Percentiles rank a stretch among this genome's conserved stretches.
phyloP scores from a whole-genome alignment of 139 green algal genomes.

The Picochlorum sp. region DNA sequence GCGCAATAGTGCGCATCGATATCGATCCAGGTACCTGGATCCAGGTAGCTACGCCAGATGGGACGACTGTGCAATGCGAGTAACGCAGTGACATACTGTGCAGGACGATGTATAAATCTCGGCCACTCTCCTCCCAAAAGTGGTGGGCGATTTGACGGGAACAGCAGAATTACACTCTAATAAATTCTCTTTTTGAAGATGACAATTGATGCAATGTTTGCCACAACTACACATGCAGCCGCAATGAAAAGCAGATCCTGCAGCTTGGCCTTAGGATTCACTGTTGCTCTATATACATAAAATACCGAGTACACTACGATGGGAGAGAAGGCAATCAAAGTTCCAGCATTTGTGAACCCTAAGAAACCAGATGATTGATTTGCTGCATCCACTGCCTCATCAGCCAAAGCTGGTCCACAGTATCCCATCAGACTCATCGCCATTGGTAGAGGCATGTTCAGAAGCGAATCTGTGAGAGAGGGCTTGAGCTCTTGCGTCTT shows the following conservation, averaged over 20 bases:
- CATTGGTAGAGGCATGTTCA: neutral
- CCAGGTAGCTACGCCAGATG: too few species aligned
- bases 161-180: neutral
- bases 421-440: neutral
- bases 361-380: neutral
- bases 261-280: conserved; percentile 19
- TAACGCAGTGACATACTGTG: too few species aligned
- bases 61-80: too few species aligned
- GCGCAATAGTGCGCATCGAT: too few species aligned
- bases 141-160: too few species aligned
- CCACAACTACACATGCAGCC: conserved; percentile 5
- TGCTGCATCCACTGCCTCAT: conserved; percentile 8
- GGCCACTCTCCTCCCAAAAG: too few species aligned
- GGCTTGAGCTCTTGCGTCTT: neutral
- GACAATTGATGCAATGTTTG: conserved; percentile 15
- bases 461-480: neutral
- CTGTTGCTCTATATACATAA: conserved; percentile 12
- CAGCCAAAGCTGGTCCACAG: conserved; percentile 5
- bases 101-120: too few species aligned
- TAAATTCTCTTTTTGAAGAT: conserved; percentile 20
- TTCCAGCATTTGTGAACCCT: neutral
- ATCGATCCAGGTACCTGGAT: too few species aligned
- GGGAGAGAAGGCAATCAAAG: conserved; percentile 5
- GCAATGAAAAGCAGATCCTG: conserved; percentile 17
- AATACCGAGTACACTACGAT: conserved; percentile 18